A percentile compares a stretch with the other conserved stretches of the same genome.
Evolutionary conservation across 139 green algal species (phyloP).

Genomic region (Prasinococcaceae sp.): DNA sequence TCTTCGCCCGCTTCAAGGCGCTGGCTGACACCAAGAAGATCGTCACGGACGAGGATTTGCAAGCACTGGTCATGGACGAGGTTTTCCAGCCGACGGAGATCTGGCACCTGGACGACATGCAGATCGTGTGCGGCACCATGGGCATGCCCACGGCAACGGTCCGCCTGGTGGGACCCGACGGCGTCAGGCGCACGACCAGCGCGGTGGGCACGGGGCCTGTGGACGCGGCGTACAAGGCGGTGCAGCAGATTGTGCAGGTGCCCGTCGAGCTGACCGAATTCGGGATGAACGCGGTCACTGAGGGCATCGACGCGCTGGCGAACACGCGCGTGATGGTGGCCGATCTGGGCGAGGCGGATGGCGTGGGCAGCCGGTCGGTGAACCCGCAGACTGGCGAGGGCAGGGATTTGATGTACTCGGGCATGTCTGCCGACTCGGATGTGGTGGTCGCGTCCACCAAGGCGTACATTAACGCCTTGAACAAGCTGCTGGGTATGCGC

Average conservation of each 20-base stretch:
- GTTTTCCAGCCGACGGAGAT: slow-evolving; percentile 59
- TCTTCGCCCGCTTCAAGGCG: slow-evolving; percentile 88
- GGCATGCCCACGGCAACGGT: slow-evolving; percentile 85
- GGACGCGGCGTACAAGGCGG: slow-evolving; percentile 85
- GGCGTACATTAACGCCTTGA: slow-evolving; percentile 85
- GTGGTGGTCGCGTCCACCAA: slow-evolving; percentile 78
- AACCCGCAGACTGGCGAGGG: slow-evolving; percentile 10
- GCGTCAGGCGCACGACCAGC: slow-evolving; percentile 43
- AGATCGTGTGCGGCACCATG: slow-evolving; percentile 89
- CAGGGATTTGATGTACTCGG: background rate
- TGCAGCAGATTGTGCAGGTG: slow-evolving; percentile 32
- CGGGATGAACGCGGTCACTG: slow-evolving; percentile 70
- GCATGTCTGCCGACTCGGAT: slow-evolving; percentile 31
- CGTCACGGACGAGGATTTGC: slow-evolving; percentile 83
- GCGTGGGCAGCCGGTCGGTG: slow-evolving; percentile 18
- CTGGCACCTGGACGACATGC: slow-evolving; percentile 76
- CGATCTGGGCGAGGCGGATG: slow-evolving; percentile 31
- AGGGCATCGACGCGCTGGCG: slow-evolving; percentile 88
- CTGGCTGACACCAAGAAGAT: slow-evolving; percentile 86
- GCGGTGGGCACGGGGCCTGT: slow-evolving; percentile 80
- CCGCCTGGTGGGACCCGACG: slow-evolving; percentile 76
- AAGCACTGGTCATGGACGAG: slow-evolving; percentile 71
- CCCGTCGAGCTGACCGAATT: slow-evolving; percentile 81
- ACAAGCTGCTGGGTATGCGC: slow-evolving; percentile 76
- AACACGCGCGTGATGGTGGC: slow-evolving; percentile 64